Evolutionary conservation across 495 filamentous ascomycete species (phyloP).

Genomic region (Rusavskia elegans): DNA sequence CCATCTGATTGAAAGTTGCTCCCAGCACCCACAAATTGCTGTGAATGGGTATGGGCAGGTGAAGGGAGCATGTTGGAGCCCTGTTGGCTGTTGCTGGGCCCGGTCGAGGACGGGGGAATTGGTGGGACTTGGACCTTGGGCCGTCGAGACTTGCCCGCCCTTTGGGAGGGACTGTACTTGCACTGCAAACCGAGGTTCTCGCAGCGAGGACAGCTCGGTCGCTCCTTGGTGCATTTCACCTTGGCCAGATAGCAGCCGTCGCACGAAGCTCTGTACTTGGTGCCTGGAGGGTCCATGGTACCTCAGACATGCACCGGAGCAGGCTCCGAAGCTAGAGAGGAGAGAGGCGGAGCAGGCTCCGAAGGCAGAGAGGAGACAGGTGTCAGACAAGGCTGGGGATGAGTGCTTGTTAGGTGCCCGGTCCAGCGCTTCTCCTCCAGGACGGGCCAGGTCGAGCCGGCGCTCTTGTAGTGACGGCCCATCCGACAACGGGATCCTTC

Average conservation of each 20-base stretch:
- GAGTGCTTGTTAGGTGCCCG: too few species aligned
- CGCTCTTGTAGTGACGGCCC: too few species aligned
- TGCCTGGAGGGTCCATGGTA: background rate
- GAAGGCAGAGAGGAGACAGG: too few species aligned
- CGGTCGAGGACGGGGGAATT: background rate
- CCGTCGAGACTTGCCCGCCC: conserved; percentile 11
- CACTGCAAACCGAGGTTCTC: conserved; percentile 11
- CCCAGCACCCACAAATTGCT: background rate
- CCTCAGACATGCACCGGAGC: background rate
- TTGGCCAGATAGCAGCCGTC: conserved; percentile 15
- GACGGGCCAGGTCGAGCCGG: too few species aligned
- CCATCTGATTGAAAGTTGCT: background rate
- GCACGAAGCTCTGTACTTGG: conserved; percentile 5
- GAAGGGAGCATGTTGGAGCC: background rate
- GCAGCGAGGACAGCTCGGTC: conserved; percentile 17
- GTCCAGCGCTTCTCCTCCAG: too few species aligned
- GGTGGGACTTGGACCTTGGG: background rate
- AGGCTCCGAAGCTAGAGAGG: background rate
- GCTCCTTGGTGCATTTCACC: conserved; percentile 17
- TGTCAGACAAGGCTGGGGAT: too few species aligned
- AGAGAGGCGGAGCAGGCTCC: too few species aligned
- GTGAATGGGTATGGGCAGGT: background rate
- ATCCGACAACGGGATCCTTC: too few species aligned
- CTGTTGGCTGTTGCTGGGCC: background rate
- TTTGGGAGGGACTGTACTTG: conserved; percentile 15